Percentiles rank a stretch among this genome's conserved stretches.
These are phyloP conservation scores for Kurtzmaniella quercitrusa DNA, from an alignment of 1,139 yeast genomes.

Conservation along the genomic window DNA sequence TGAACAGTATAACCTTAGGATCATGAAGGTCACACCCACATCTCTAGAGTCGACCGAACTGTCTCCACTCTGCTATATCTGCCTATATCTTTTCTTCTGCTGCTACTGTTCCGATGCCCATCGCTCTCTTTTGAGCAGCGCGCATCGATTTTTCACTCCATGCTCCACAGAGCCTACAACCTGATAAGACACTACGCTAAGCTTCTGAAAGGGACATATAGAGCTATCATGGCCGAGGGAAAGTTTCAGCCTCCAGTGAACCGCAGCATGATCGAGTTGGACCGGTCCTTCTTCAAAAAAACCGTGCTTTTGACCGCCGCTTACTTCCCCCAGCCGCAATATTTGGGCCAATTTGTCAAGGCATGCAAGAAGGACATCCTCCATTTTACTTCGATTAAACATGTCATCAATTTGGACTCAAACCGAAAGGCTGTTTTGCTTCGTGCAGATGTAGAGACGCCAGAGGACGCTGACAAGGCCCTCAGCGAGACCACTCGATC, in stretches of 20 bases:
- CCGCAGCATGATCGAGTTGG: conserved; percentile 60
- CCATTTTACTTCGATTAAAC: conserved; percentile 60
- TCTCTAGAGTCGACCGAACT: too few relatives aligned
- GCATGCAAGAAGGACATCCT: conserved; percentile 52
- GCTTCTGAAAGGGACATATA: conserved; percentile 12
- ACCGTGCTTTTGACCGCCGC: conserved; percentile 62
- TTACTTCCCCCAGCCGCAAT: conserved; percentile 61
- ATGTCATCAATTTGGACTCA: conserved; percentile 46
- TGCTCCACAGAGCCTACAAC: not conserved
- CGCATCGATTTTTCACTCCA: not conserved
- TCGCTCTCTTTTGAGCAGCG: not conserved
- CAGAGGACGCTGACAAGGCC: conserved; percentile 31
- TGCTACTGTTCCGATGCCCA: not conserved
- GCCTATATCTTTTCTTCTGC: too few relatives aligned
- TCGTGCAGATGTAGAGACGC: conserved; percentile 43
- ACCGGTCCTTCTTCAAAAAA: conserved; percentile 57
- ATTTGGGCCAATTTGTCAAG: conserved; percentile 53
- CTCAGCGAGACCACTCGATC: conserved; percentile 41
- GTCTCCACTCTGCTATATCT: too few relatives aligned
- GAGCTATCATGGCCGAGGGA: conserved; percentile 25
- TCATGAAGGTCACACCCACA: too few relatives aligned
- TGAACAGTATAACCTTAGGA: too few relatives aligned
- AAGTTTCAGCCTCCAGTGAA: conserved; percentile 62
- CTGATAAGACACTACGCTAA: conserved; percentile 3
- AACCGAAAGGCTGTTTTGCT: conserved; percentile 60